phyloP scores from a whole-genome alignment of 108 stramenopile genomes.

The Cyclostephanos tholiformis region DNA sequence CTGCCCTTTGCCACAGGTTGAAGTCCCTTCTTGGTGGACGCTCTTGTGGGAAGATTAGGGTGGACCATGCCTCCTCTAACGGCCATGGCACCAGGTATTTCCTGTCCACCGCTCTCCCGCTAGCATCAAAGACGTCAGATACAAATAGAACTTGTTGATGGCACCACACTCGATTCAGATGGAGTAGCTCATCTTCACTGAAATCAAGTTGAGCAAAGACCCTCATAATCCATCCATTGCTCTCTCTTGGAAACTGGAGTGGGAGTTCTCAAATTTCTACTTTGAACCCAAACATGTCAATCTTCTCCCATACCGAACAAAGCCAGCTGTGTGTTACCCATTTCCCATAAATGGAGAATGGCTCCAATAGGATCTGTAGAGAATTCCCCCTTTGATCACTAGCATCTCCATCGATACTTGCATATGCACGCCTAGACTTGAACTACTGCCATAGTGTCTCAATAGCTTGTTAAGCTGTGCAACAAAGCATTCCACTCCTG shows the following conservation, averaged over 20 bases:
- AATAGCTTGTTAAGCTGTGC: too few species aligned
- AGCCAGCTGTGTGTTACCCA: constrained; percentile 12
- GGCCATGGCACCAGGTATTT: neutral
- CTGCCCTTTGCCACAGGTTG: neutral
- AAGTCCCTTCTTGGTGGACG: neutral
- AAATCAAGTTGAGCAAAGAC: neutral
- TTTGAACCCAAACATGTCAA: neutral
- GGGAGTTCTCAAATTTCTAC: too few species aligned
- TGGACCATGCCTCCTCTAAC: neutral
- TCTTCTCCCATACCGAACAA: neutral
- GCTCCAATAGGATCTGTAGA: neutral
- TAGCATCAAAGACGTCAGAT: neutral
- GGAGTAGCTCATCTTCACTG: neutral
- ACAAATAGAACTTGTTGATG: neutral
- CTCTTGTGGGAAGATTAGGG: neutral
- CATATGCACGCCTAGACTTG: too few species aligned
- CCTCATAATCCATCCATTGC: neutral
- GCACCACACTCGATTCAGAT: neutral
- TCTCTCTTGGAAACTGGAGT: neutral
- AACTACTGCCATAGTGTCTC: too few species aligned
- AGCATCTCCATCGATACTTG: constrained; percentile 5
- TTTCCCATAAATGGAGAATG: neutral
- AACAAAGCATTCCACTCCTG: too few species aligned
- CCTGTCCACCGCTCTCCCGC: neutral
- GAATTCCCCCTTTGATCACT: neutral